Evolutionary conservation across 2,329 filamentous ascomycete species (phyloP).

Genomic region (Diaporthe sp.): DNA sequence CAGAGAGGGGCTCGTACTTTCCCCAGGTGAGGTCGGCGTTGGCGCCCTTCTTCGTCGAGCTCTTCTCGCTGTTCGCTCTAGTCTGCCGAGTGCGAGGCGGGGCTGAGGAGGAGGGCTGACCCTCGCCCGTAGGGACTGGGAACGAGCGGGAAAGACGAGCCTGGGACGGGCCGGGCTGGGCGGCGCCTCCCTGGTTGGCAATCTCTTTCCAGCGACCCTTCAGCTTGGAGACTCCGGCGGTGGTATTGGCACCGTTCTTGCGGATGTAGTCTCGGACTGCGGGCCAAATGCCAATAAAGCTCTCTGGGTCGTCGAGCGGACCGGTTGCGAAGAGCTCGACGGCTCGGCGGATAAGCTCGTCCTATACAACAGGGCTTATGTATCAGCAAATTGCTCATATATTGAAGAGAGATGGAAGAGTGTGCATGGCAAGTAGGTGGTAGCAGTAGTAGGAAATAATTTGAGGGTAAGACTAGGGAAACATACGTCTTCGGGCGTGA

Average conservation of each 20-base stretch:
- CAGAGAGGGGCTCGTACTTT: neutral
- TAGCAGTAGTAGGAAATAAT: neutral
- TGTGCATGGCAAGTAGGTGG: neutral
- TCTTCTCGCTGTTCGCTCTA: no score
- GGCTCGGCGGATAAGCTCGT: neutral
- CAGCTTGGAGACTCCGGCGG: neutral
- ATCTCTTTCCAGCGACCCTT: neutral
- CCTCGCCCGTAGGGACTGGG: neutral
- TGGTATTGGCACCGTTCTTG: neutral
- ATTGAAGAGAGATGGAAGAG: neutral
- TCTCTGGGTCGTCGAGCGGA: neutral
- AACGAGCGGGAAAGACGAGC: neutral
- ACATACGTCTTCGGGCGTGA: neutral
- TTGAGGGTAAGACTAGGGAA: no score
- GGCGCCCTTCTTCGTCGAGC: neutral
- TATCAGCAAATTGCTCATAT: neutral
- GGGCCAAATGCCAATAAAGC: neutral
- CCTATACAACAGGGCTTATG: neutral
- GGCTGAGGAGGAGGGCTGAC: neutral
- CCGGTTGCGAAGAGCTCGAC: neutral
- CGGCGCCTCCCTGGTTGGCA: neutral
- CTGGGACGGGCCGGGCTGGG: neutral
- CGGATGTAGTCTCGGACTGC: neutral
- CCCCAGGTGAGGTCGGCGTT: neutral
- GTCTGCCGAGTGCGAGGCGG: neutral